Conservation (phyloP, 192 early-diverging fungal genomes). For the Gigaspora rosea region DNA sequence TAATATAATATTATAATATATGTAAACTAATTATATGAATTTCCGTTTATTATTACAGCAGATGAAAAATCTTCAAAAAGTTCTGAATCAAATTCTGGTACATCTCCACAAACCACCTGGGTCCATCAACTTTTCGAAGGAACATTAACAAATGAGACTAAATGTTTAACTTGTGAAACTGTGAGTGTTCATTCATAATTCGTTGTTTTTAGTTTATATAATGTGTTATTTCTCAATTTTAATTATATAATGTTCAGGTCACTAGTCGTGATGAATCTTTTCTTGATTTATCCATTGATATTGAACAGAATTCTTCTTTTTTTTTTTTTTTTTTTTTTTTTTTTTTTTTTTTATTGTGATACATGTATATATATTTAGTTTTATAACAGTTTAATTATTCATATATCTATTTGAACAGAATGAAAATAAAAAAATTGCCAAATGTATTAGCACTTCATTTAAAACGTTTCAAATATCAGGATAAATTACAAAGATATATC, state of each 20-base stretch:
- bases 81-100: slow-evolving; percentile 36
- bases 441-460: slow-evolving; percentile 95
- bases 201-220: not conserved
- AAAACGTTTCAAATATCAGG: slow-evolving; percentile 98
- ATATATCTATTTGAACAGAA: slow-evolving; percentile 51
- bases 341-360: slow-evolving; percentile 4
- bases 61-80: slow-evolving; percentile 42
- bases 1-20: slow-evolving; percentile 19
- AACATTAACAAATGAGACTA: slow-evolving; percentile 92
- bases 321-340: not conserved
- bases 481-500: slow-evolving; percentile 84
- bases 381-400: not conserved
- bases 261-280: slow-evolving; percentile 94
- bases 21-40: not conserved
- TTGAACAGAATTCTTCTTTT: slow-evolving; percentile 88
- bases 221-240: slow-evolving; percentile 11
- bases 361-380: too few species aligned
- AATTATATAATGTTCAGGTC: slow-evolving; percentile 45
- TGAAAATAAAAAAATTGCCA: slow-evolving; percentile 93
- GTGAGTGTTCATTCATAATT: slow-evolving; percentile 40
- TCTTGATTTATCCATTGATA: slow-evolving; percentile 94
- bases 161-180: slow-evolving; percentile 95
- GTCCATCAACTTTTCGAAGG: slow-evolving; percentile 97
- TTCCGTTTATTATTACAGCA: slow-evolving; percentile 16
- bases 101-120: slow-evolving; percentile 69